These are phyloP conservation scores for Aspergillus fischeri DNA, from an alignment of 2,329 filamentous ascomycete species.

Conservation along the genomic window DNA sequence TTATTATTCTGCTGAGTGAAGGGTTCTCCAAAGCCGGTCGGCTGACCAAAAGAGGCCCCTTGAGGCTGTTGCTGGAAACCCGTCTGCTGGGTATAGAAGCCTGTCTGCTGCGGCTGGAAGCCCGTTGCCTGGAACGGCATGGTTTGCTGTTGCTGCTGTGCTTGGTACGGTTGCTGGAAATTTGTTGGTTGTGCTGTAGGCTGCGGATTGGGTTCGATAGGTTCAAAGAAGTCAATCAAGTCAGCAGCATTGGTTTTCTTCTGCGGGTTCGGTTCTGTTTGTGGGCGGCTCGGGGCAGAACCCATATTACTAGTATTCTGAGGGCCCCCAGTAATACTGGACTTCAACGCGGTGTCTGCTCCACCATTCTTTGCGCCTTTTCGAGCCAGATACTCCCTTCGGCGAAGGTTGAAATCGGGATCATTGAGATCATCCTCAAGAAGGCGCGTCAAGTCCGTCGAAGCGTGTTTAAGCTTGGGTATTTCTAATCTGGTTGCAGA, in stretches of 20 bases:
- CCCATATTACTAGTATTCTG: slow-evolving; percentile 26
- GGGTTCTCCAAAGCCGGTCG: slow-evolving; percentile 17
- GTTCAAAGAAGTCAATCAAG: slow-evolving; percentile 91
- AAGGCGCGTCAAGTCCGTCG: slow-evolving; percentile 81
- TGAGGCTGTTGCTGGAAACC: slow-evolving; percentile 36
- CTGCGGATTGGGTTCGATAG: slow-evolving; percentile 85
- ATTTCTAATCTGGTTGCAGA: slow-evolving; percentile 90
- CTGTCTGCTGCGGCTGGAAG: slow-evolving; percentile 32
- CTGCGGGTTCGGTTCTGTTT: slow-evolving; percentile 28
- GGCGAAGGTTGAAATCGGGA: slow-evolving; percentile 89
- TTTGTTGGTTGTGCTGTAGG: slow-evolving; percentile 51
- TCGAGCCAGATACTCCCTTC: slow-evolving; percentile 85
- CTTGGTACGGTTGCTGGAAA: slow-evolving; percentile 35
- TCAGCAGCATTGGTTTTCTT: slow-evolving; percentile 53
- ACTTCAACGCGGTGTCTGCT: slow-evolving; percentile 34
- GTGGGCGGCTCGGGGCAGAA: slow-evolving; percentile 19
- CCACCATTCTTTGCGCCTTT: slow-evolving; percentile 65
- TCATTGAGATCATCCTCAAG: slow-evolving; percentile 94
- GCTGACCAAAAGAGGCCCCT: slow-evolving; percentile 9
- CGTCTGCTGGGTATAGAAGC: slow-evolving; percentile 32
- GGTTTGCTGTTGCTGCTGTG: slow-evolving; percentile 14
- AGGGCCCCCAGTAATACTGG: slow-evolving; percentile 14
- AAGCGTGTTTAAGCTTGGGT: slow-evolving; percentile 94
- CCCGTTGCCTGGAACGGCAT: slow-evolving; percentile 24
- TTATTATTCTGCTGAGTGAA: slow-evolving; percentile 30